phyloP scores from a whole-genome alignment of 768 basidiomycete genomes.

The Mycena indigotica region DNA sequence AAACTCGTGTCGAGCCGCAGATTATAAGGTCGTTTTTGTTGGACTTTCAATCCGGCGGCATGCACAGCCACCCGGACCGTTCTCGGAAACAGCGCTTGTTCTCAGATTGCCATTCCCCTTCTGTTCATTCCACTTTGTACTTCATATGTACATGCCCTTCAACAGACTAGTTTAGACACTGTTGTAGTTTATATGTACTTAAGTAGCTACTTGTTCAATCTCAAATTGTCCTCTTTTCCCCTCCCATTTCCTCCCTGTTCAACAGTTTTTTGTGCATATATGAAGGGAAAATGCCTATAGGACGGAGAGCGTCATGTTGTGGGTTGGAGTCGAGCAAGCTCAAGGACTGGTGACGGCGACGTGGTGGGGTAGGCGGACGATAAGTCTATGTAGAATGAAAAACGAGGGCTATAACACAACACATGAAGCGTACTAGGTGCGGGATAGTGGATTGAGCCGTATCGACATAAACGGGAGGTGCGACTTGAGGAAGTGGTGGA shows the following conservation, averaged over 20 bases:
- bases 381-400: conserved; percentile 6
- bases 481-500: conserved; percentile 9
- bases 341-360: conserved; percentile 1
- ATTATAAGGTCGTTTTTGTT: no score
- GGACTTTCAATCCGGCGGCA: neutral
- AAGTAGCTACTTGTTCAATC: no score
- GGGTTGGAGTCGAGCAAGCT: neutral
- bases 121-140: no score
- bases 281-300: neutral
- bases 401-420: neutral
- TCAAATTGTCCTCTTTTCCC: no score
- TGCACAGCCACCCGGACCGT: no score
- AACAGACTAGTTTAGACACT: no score
- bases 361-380: conserved; percentile 22
- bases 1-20: no score
- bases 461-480: conserved; percentile 14
- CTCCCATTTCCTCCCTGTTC: no score
- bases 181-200: no score
- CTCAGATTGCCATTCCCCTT: no score
- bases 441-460: neutral
- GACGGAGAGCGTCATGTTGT: neutral
- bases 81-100: no score
- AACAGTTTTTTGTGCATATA: neutral
- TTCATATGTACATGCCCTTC: no score
- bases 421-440: conserved; percentile 4